These are phyloP conservation scores for Kwoniella dendrophila DNA, from an alignment of 768 basidiomycete species.

Conservation along the genomic window DNA sequence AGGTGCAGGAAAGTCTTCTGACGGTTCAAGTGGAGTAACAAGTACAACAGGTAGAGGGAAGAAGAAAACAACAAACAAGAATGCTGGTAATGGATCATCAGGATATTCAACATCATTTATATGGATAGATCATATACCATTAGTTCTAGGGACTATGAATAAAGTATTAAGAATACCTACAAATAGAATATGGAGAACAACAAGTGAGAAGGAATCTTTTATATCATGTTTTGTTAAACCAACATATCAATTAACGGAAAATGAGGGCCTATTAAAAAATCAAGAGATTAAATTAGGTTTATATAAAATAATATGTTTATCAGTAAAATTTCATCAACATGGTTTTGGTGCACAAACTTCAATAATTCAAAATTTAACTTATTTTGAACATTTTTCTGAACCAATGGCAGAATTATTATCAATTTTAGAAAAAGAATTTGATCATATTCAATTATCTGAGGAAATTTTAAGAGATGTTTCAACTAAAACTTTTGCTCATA, in stretches of 20 bases:
- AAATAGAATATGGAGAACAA: slow-evolving; percentile 86
- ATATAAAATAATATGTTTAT: slow-evolving; percentile 84
- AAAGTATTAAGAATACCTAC: slow-evolving; percentile 70
- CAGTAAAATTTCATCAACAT: slow-evolving; percentile 89
- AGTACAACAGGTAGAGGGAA: slow-evolving; percentile 55
- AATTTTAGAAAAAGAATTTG: slow-evolving; percentile 78
- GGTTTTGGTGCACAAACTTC: slow-evolving; percentile 79
- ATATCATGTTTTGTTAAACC: slow-evolving; percentile 84
- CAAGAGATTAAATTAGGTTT: slow-evolving; percentile 70
- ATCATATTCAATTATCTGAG: slow-evolving; percentile 84
- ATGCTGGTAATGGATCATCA: slow-evolving; percentile 64
- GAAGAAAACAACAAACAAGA: slow-evolving; percentile 45
- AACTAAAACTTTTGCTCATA: slow-evolving; percentile 38
- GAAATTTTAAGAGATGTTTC: slow-evolving; percentile 69
- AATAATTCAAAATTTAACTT: slow-evolving; percentile 88
- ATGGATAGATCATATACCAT: slow-evolving; percentile 77
- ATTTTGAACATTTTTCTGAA: slow-evolving; percentile 91
- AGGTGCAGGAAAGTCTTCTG: slow-evolving; percentile 63
- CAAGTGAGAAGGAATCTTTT: slow-evolving; percentile 80
- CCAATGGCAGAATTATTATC: slow-evolving; percentile 88
- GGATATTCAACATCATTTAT: slow-evolving; percentile 34
- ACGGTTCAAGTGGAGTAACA: slow-evolving; percentile 17
- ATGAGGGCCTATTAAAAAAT: slow-evolving; percentile 83
- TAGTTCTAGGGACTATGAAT: slow-evolving; percentile 69
- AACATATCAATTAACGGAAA: slow-evolving; percentile 82